Conservation (phyloP, 2,329 filamentous ascomycete genomes). For the Trichoderma gracile region DNA sequence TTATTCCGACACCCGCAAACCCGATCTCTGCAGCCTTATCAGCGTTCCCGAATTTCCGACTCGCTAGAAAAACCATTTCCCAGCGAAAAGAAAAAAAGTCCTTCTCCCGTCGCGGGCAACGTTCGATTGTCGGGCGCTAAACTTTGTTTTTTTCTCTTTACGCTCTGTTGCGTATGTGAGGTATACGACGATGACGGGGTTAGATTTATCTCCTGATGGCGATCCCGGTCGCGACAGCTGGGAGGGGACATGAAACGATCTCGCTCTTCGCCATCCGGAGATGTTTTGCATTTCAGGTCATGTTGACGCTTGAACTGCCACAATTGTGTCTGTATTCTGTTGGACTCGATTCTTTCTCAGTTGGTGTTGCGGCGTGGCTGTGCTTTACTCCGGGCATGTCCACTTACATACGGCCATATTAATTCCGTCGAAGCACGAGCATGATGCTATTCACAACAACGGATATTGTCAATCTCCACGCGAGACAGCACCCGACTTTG, state of each 20-base stretch:
- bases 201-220: neutral
- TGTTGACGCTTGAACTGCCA: too few species aligned
- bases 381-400: too few species aligned
- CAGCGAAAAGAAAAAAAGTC: neutral
- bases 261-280: neutral
- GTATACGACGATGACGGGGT: neutral
- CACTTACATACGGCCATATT: too few species aligned
- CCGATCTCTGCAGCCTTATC: neutral
- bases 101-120: neutral
- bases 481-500: too few species aligned
- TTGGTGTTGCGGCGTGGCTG: too few species aligned
- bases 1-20: conserved; percentile 8
- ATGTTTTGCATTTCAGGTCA: rapidly evolving
- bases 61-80: neutral
- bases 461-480: neutral
- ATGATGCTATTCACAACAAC: too few species aligned
- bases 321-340: too few species aligned
- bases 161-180: neutral
- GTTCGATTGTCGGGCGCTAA: neutral
- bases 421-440: too few species aligned
- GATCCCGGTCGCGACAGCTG: neutral
- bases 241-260: neutral
- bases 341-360: too few species aligned
- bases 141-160: neutral
- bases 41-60: neutral